Conservation (phyloP, 805 yeast genomes). For the Candida xyloterini region DNA sequence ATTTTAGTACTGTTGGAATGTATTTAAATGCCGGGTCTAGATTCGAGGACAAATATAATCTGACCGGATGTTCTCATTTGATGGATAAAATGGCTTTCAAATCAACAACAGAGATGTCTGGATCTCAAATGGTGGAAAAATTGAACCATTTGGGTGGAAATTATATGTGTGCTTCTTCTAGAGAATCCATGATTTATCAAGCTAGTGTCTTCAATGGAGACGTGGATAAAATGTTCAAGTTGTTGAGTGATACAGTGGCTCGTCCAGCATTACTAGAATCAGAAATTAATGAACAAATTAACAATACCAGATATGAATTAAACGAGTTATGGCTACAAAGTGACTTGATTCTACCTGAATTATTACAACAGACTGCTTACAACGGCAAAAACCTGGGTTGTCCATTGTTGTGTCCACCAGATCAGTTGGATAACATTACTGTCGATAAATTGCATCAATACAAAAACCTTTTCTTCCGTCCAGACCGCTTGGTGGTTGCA, state of each 20-base stretch:
- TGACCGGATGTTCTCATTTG: constrained; percentile 78
- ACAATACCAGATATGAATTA: constrained; percentile 76
- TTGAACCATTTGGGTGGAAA: constrained; percentile 87
- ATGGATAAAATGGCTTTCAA: constrained; percentile 84
- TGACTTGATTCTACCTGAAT: constrained; percentile 82
- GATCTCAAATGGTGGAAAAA: constrained; percentile 68
- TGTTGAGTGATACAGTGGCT: constrained; percentile 74
- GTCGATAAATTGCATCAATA: constrained; percentile 53
- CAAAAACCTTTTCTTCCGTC: constrained; percentile 64
- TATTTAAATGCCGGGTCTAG: constrained; percentile 91
- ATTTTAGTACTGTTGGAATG: constrained; percentile 86
- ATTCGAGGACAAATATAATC: constrained; percentile 53
- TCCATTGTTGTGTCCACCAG: constrained; percentile 80
- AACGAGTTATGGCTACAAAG: constrained; percentile 80
- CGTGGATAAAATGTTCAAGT: constrained; percentile 70
- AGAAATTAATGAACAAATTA: constrained; percentile 71
- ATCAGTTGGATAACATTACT: constrained; percentile 54
- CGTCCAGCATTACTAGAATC: constrained; percentile 63
- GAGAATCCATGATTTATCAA: constrained; percentile 91
- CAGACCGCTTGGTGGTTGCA: constrained; percentile 80
- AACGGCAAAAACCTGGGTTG: constrained; percentile 71
- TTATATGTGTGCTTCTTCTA: constrained; percentile 86
- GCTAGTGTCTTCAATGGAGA: constrained; percentile 91
- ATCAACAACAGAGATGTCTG: constrained; percentile 56
- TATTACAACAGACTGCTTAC: constrained; percentile 84